Percentiles rank a stretch among this genome's conserved stretches.
phyloP scores from a whole-genome alignment of 768 basidiomycete genomes.

The Tulasnella sp. region DNA sequence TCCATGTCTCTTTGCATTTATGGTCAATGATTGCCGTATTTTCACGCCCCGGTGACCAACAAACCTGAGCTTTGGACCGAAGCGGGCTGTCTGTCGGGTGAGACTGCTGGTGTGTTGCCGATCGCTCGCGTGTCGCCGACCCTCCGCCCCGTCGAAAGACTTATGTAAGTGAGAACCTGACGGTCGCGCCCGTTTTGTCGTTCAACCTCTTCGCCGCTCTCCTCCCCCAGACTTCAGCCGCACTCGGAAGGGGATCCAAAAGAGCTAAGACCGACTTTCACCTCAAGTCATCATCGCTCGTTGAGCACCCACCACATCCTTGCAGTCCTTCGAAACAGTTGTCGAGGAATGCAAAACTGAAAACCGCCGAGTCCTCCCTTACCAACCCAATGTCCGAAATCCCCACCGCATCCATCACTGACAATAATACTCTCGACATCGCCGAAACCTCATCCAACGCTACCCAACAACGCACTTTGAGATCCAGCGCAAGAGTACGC shows the following conservation, averaged over 20 bases:
- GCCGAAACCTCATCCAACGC: background rate
- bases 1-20: background rate
- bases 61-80: background rate
- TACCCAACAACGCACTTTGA: constrained; percentile 41
- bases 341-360: constrained; percentile 26
- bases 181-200: background rate
- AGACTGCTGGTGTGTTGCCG: background rate
- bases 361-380: constrained; percentile 3
- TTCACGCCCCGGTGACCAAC: background rate
- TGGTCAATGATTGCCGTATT: background rate
- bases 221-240: background rate
- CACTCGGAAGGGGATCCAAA: background rate
- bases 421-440: background rate
- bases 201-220: background rate
- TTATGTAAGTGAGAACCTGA: background rate
- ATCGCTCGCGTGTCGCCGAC: background rate
- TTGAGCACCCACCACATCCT: background rate
- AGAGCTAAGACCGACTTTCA: background rate
- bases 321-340: background rate
- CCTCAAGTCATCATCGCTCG: background rate
- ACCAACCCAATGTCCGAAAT: constrained; percentile 18
- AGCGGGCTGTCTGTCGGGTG: background rate
- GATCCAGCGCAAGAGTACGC: constrained; percentile 55
- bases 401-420: constrained; percentile 10
- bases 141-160: background rate